A percentile compares a stretch with the other conserved stretches of the same genome.
These are phyloP conservation scores for Exsudoporus frostii DNA, from an alignment of 768 basidiomycete genomes.

Conservation along the genomic window DNA sequence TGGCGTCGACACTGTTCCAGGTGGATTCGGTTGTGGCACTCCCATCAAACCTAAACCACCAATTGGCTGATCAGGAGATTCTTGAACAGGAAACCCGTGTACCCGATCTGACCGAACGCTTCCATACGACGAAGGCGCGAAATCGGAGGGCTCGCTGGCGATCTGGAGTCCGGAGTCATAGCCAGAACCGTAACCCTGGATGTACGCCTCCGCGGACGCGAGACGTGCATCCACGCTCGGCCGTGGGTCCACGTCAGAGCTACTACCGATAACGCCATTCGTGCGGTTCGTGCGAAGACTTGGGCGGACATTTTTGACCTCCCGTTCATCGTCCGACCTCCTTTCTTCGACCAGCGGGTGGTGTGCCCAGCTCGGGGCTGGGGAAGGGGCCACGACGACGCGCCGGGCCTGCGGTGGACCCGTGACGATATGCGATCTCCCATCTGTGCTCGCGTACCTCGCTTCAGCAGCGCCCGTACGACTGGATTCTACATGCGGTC, in stretches of 20 bases:
- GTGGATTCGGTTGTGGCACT: slow-evolving; percentile 18
- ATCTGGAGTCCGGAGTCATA: slow-evolving; percentile 31
- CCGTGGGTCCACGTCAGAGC: slow-evolving; percentile 1
- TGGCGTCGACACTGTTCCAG: slow-evolving; percentile 25
- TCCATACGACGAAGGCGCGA: slow-evolving; percentile 20
- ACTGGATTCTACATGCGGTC: slow-evolving; percentile 8
- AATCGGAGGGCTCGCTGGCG: slow-evolving; percentile 12
- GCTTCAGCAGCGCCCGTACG: slow-evolving; percentile 5
- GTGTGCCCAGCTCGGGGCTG: slow-evolving; percentile 30
- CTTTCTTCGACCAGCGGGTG: slow-evolving; percentile 30
- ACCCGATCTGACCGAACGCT: slow-evolving; percentile 18
- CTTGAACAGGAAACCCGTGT: slow-evolving; percentile 26
- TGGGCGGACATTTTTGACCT: slow-evolving; percentile 4
- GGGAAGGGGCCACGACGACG: slow-evolving; percentile 23
- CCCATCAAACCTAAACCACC: slow-evolving; percentile 28
- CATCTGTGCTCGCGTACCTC: slow-evolving; percentile 9
- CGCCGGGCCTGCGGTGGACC: slow-evolving; percentile 33
- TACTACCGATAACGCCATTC: not conserved
- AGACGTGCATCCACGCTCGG: slow-evolving; percentile 14
- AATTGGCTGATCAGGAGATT: slow-evolving; percentile 27
- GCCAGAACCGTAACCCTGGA: slow-evolving; percentile 35
- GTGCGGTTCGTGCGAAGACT: slow-evolving; percentile 11
- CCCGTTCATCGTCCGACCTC: slow-evolving; percentile 30
- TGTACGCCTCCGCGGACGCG: slow-evolving; percentile 37
- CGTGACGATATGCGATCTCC: slow-evolving; percentile 31